A percentile compares a stretch with the other conserved stretches of the same genome.
Evolutionary conservation across 352 stramenopile species (phyloP).

Genomic region (Elongisporangium prolatum): DNA sequence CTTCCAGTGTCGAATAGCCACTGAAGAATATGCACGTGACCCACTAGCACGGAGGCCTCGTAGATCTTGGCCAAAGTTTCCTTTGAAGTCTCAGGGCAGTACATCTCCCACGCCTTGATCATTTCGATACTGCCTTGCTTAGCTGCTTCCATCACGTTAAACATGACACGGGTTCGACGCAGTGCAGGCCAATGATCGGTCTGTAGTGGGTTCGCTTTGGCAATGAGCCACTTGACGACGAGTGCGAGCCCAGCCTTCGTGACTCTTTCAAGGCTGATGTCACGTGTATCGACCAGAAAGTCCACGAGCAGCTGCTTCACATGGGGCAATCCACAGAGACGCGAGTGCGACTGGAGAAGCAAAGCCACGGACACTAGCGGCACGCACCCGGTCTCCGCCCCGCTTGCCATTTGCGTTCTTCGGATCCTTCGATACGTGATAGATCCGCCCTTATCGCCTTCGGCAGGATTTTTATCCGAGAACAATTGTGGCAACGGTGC

Average conservation of each 20-base stretch:
- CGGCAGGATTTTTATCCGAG: too few species aligned
- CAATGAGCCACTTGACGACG: not conserved
- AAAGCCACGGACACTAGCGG: not conserved
- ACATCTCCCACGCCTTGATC: not conserved
- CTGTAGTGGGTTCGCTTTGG: not conserved
- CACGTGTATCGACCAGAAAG: not conserved
- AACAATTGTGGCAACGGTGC: too few species aligned
- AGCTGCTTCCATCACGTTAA: not conserved
- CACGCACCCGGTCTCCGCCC: not conserved
- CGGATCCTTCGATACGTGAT: not conserved
- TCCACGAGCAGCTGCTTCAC: not conserved
- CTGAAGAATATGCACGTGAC: slow-evolving; percentile 26
- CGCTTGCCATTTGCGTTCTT: too few species aligned
- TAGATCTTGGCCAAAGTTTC: not conserved
- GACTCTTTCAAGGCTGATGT: not conserved
- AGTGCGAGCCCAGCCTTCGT: too few species aligned
- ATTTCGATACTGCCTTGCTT: not conserved
- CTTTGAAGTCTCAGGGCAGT: not conserved
- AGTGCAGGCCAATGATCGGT: not conserved
- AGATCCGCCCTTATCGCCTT: not conserved
- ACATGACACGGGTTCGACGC: not conserved
- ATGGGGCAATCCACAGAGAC: not conserved
- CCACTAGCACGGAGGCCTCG: slow-evolving; percentile 21
- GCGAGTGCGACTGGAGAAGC: not conserved
- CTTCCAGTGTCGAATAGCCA: slow-evolving; percentile 28